These are phyloP conservation scores for Candida loeiensis DNA, from an alignment of 805 yeast genomes.

Conservation along the genomic window DNA sequence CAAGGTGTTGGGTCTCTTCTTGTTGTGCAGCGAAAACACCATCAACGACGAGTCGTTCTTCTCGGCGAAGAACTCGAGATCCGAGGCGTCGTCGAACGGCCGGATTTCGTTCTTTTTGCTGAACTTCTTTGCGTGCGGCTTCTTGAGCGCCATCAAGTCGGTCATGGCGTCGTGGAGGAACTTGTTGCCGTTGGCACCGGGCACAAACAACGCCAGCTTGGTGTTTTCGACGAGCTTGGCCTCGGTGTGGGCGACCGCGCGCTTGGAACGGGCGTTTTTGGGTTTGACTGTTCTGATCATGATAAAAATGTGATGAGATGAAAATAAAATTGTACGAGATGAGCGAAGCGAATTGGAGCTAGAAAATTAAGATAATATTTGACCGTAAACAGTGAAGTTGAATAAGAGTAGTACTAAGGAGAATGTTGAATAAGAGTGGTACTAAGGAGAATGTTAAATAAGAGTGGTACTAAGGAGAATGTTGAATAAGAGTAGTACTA, in stretches of 20 bases:
- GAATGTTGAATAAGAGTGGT: too few species aligned
- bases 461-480: too few species aligned
- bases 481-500: too few species aligned
- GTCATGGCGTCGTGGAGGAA: slow-evolving; percentile 83
- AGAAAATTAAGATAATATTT: not conserved
- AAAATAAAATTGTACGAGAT: not conserved
- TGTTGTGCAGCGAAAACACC: slow-evolving; percentile 75
- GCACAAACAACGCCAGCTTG: slow-evolving; percentile 85
- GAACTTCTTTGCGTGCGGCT: slow-evolving; percentile 86
- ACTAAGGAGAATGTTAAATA: too few species aligned
- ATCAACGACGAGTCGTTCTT: slow-evolving; percentile 88
- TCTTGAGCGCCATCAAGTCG: slow-evolving; percentile 84
- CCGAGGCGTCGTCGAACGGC: slow-evolving; percentile 87
- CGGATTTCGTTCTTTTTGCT: slow-evolving; percentile 81
- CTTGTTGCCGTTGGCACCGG: slow-evolving; percentile 79
- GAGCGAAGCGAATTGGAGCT: not conserved
- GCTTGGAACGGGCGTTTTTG: slow-evolving; percentile 90
- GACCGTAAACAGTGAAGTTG: too few species aligned
- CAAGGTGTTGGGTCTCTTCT: slow-evolving; percentile 89
- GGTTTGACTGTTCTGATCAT: slow-evolving; percentile 53
- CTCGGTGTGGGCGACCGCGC: slow-evolving; percentile 87
- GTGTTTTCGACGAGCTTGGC: slow-evolving; percentile 86
- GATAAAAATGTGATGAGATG: slow-evolving; percentile 2
- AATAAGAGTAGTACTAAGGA: too few species aligned
- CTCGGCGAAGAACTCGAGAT: slow-evolving; percentile 88